Base-by-base conservation (phyloP, 139 green algal species). In the Gonium pectorale region DNA sequence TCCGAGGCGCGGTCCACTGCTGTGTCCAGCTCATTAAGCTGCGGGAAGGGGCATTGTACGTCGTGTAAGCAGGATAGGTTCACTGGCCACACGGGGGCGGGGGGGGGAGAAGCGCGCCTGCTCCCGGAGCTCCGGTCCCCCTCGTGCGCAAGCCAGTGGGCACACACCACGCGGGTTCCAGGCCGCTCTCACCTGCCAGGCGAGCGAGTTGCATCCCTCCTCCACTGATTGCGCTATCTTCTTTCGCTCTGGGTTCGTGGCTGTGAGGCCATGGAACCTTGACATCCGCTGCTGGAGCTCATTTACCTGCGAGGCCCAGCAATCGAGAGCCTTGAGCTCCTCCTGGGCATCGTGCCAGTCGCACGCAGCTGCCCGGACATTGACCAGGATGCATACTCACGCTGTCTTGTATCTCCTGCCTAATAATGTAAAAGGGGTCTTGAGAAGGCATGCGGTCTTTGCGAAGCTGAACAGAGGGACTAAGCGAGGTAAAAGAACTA, bases 11-110 rank as follows among this genome's bases (percentile, higher is more conserved):
- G 81, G 59, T 96, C 92, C 31, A 98, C 90, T 5, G 94, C 93
- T 31, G 90, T 93, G 24, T 94, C 88, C 56, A 98, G 91, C 75
- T 98, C 94, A 0, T 94, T 87, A 0, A 97, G 69, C 93, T 97
- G 88, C 63, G 59, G 60, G 9, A 13, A 77, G 17, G n/a, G n/a
- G 49, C 49, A 56, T 17, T 13, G 49, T 13, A 17, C 49, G 13
- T 17, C 49, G 49, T 17, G 49, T 56, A 17, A 56, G 49, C 49
- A 26, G 49, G 49, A 56, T 17, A 26, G 49, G 13, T 26, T 17
- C 49, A 56, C 13, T 56, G 49, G 13, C 49, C 49, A 56, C n/a
- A n/a, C n/a, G n/a, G n/a, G n/a, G n/a, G n/a, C n/a, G n/a, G n/a
- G n/a, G n/a, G n/a, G n/a, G n/a, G n/a, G n/a, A n/a, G n/a, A n/a